Base-by-base conservation (phyloP, 805 yeast genomes). In the Suhomyces sp. region DNA sequence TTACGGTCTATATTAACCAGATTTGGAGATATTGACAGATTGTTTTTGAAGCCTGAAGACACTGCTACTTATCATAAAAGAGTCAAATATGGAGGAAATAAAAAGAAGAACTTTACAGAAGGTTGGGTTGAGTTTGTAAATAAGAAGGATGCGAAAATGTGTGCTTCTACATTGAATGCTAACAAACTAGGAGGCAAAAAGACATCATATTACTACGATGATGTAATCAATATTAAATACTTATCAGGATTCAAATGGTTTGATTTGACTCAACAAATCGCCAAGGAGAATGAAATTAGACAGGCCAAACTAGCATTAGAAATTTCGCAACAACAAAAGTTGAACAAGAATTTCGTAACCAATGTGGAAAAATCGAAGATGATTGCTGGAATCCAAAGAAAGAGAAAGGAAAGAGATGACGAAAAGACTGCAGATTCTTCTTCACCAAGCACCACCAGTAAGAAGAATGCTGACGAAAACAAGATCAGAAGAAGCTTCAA, bases 121-220 rank as follows among this genome's bases (percentile, higher is more conserved):
- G 98, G 98, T 10, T 93, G 98, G 98, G 93, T 85, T 6, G 98
- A 93, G 62, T 93, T 86, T 59, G 65, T 74, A 17, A 77, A 78
- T 51, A 93, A 93, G 55, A 76, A 74, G 48, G 86, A 88, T 50
- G 98, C 98, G 1, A 91, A 91, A 55, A 59, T 88, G 22, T 88
- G 95, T 41, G 95, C 93, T 2, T 70, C 69, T 7, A 83, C 97
- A 0, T 63, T 93, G 52, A 93, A 93, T 54, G 96, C 95, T 8
- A 86, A 88, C 53, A 85, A 72, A 7, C 64, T 93, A 21, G 98
- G 98, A 18, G 98, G 98, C 25, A 88, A 82, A 53, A 93, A 93
- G 62, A 83, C 93, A 3, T 77, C 82, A 7, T 91, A 84, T 52
- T 93, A 90, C 62, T 83, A 93, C 53, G 98, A 93, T 60, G 98